phyloP scores from a whole-genome alignment of 2,329 filamentous ascomycete species.

The Arthrobotrys sinensis region DNA sequence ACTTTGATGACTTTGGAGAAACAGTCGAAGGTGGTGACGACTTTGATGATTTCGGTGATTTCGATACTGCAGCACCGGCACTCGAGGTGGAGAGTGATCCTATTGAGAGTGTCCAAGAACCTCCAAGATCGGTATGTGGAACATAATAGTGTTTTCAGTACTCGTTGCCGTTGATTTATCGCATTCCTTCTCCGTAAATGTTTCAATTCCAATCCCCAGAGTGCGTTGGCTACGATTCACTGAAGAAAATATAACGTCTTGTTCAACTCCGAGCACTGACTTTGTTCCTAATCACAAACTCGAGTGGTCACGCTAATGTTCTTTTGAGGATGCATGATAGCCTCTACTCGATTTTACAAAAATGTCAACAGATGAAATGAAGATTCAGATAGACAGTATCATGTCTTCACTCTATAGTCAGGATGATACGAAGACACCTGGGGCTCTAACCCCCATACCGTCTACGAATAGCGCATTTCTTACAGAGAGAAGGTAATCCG shows the following conservation, averaged over 20 bases:
- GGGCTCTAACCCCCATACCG: constrained; percentile 60
- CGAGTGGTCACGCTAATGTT: not conserved
- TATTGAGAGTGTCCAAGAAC: not conserved
- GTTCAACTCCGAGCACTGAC: not conserved
- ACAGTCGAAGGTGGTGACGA: constrained; percentile 67
- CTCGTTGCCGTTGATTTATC: not conserved
- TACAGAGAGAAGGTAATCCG: constrained; percentile 54
- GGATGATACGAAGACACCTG: constrained; percentile 61
- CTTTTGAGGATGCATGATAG: not conserved
- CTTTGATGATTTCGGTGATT: constrained; percentile 76
- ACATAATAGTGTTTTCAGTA: not conserved
- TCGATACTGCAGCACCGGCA: constrained; percentile 76
- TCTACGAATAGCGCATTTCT: constrained; percentile 50
- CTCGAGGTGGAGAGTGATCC: constrained; percentile 62
- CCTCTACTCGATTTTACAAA: constrained; percentile 50
- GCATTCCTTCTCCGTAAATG: not conserved
- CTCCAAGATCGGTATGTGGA: constrained; percentile 28
- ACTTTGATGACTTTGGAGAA: constrained; percentile 79
- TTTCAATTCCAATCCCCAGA: not conserved
- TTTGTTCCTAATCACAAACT: not conserved
- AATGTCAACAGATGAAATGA: constrained; percentile 43
- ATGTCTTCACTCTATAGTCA: constrained; percentile 63
- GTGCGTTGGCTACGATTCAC: not conserved
- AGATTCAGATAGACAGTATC: constrained; percentile 36
- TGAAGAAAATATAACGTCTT: not conserved